Evolutionary conservation across 75 land plant genomes (phyloP).

Genomic region (Pinus taeda): DNA sequence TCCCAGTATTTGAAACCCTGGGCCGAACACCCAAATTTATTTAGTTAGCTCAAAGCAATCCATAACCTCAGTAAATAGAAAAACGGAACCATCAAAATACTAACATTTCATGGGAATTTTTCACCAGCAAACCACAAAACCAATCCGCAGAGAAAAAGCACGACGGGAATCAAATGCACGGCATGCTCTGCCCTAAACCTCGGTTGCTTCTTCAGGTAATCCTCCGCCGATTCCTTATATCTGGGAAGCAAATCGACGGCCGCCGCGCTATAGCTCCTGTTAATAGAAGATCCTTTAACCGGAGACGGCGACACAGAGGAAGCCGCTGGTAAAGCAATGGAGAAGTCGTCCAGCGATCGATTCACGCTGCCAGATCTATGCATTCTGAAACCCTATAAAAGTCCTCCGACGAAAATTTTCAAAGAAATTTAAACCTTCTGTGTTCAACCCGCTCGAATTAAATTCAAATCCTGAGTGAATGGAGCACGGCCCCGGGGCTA

Average conservation of each 20-base stretch:
- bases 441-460: no score
- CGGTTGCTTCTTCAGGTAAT: slow-evolving; percentile 1
- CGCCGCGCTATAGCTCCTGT: neutral
- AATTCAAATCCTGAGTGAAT: no score
- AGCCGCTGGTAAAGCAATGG: neutral
- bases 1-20: no score
- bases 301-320: slow-evolving; percentile 1
- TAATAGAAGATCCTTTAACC: neutral
- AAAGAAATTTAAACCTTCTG: no score
- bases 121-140: slow-evolving; percentile 9
- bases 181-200: slow-evolving; percentile 5
- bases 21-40: no score
- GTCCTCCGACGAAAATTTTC: no score
- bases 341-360: neutral
- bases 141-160: slow-evolving; percentile 10
- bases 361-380: slow-evolving; percentile 6
- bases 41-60: no score
- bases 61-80: no score
- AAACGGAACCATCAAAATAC: no score
- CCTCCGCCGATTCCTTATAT: neutral
- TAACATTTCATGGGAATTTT: no score
- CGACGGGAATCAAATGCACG: slow-evolving; percentile 10
- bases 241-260: neutral
- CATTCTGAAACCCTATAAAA: neutral
- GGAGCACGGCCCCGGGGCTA: no score